A percentile compares a stretch with the other conserved stretches of the same genome.
Conservation (phyloP, 352 stramenopile species). For the Globisporangium parvum region DNA sequence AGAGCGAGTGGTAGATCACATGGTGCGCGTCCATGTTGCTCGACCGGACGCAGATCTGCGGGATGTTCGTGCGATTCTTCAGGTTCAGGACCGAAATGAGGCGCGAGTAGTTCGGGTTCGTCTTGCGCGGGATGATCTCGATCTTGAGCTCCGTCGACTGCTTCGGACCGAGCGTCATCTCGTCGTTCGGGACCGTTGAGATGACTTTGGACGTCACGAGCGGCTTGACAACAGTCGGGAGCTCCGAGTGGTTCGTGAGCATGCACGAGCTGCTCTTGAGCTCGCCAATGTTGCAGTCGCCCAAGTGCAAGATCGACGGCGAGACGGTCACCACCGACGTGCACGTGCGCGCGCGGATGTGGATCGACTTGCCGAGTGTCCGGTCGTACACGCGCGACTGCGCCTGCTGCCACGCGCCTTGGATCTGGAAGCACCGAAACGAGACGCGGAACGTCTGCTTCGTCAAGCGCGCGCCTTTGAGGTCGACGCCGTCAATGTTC, state of each 20-base stretch:
- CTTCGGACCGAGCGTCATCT: slow-evolving; percentile 82
- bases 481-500: slow-evolving; percentile 55
- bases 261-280: slow-evolving; percentile 83
- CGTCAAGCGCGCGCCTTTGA: slow-evolving; percentile 72
- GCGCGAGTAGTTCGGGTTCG: slow-evolving; percentile 85
- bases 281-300: slow-evolving; percentile 88
- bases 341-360: slow-evolving; percentile 80
- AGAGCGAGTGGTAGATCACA: slow-evolving; percentile 89
- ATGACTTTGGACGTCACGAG: slow-evolving; percentile 88
- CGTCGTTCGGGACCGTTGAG: slow-evolving; percentile 84
- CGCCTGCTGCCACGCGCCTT: slow-evolving; percentile 82
- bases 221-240: slow-evolving; percentile 82
- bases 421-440: slow-evolving; percentile 82
- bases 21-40: slow-evolving; percentile 90
- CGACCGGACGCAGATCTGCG: slow-evolving; percentile 82
- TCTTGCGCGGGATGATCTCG: slow-evolving; percentile 87
- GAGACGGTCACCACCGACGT: slow-evolving; percentile 84
- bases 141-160: slow-evolving; percentile 86
- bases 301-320: slow-evolving; percentile 79
- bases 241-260: slow-evolving; percentile 86
- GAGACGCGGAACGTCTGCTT: slow-evolving; percentile 87
- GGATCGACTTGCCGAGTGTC: slow-evolving; percentile 80
- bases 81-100: slow-evolving; percentile 85
- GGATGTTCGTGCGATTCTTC: slow-evolving; percentile 83
- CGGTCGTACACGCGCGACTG: slow-evolving; percentile 83